Base-by-base conservation (phyloP, 2,329 filamentous ascomycete genomes). In the Neurospora sp. region DNA sequence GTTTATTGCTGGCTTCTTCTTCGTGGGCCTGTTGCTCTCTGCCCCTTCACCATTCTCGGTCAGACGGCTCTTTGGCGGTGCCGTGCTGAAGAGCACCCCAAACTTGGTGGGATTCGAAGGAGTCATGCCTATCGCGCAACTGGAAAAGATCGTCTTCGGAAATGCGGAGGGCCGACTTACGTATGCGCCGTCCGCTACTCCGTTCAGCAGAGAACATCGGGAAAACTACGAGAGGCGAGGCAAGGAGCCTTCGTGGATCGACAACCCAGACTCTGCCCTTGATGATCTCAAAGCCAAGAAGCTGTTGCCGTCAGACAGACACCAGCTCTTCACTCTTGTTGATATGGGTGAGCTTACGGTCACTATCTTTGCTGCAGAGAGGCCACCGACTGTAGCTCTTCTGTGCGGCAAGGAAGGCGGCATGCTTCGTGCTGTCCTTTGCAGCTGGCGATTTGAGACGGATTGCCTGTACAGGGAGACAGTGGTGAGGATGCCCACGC, bases 351-450 rank as follows among this genome's bases (percentile, higher is more conserved):
- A 77, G 72, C 78, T 81, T 78, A 71, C 76, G 52, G 67, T 78
- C 40, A 80, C 78, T 4, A 70, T 80, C 2, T 80, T 81, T 28
- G 74, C 79, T 46, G 78, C 79, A 1, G 75, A 73, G 19, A 72
- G 79, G 0, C 82, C 82, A 1, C 83, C 83, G 0, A 76, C 79
- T 1, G 79, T 77, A 42, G 76, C 82, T 66, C 71, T 84, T 5
- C 69, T 83, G 17, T 80, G 79, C 19, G 82, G 80, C 9, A 75
- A 74, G 1, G 82, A 84, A 72, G 83, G 83, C 15, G 82, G 83
- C 7, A 84, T 84, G 82, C 80, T 82, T 72, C 77, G 82, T 8
- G 81, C 81, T 4, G 75, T 84, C 17, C 75, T 79, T 15, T 83
- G 81, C 71, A 82, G 80, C 0, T 84, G 82, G 68, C 82, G 84